Evolutionary conservation across 2,329 filamentous ascomycete species (phyloP).

Genomic region (Pseudogymnoascus sp.): DNA sequence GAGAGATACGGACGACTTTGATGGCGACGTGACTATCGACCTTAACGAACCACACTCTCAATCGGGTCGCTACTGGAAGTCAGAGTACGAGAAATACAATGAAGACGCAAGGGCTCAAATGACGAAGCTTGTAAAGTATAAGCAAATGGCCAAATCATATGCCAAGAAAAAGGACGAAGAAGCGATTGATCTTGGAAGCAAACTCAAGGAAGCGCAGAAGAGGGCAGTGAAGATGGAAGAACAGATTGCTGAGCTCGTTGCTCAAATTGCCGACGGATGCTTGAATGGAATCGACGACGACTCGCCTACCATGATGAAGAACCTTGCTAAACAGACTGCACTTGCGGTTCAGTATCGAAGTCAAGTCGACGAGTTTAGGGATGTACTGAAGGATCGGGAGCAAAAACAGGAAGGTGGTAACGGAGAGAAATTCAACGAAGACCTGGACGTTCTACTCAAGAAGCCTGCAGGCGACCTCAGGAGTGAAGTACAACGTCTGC

Average conservation of each 20-base stretch:
- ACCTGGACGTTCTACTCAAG: constrained; percentile 38
- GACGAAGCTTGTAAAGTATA: constrained; percentile 71
- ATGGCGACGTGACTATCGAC: constrained; percentile 61
- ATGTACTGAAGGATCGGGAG: constrained; percentile 37
- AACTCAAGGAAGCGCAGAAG: constrained; percentile 60
- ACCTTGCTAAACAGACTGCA: constrained; percentile 51
- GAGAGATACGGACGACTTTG: constrained; percentile 31
- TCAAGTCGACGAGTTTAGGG: constrained; percentile 53
- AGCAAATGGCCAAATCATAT: constrained; percentile 70
- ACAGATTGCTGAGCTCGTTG: constrained; percentile 52
- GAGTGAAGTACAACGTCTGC: constrained; percentile 46
- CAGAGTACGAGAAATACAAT: constrained; percentile 67
- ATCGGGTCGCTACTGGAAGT: constrained; percentile 75
- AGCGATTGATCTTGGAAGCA: constrained; percentile 56
- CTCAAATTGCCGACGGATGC: constrained; percentile 41
- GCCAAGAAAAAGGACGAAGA: constrained; percentile 71
- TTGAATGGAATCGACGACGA: constrained; percentile 36
- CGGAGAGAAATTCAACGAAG: constrained; percentile 18
- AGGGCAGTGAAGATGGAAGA: constrained; percentile 59
- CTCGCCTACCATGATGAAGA: constrained; percentile 43
- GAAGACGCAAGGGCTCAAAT: constrained; percentile 65
- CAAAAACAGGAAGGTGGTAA: constrained; percentile 29
- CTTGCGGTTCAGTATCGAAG: constrained; percentile 51
- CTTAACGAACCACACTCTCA: constrained; percentile 67
- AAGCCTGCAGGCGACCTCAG: constrained; percentile 45